These are phyloP conservation scores for Anthoceros angustus DNA, from an alignment of 225 moss, liverwort and hornwort species.

Conservation along the genomic window DNA sequence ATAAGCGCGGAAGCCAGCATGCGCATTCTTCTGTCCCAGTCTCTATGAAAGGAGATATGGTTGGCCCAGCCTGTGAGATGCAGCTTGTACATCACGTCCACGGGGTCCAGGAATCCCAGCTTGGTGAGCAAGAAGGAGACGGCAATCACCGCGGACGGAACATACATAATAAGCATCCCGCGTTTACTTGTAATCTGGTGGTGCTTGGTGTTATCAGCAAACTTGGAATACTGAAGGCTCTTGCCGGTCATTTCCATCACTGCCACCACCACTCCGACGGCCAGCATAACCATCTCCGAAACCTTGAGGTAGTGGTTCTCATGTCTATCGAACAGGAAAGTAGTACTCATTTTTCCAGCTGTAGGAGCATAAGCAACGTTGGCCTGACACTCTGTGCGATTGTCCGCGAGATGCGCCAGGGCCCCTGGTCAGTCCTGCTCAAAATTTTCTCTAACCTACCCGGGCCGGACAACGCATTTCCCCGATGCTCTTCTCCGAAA, in stretches of 20 bases:
- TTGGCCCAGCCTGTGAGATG: constrained; percentile 9
- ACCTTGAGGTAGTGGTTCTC: constrained; percentile 1
- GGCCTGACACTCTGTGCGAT: too few species aligned
- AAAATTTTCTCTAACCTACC: too few species aligned
- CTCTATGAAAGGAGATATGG: constrained; percentile 8
- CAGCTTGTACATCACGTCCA: constrained; percentile 2
- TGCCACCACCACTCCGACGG: neutral
- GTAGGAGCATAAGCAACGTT: too few species aligned
- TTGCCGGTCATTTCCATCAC: constrained; percentile 10
- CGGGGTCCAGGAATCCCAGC: constrained; percentile 10
- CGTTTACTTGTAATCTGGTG: constrained; percentile 12
- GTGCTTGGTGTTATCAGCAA: constrained; percentile 14
- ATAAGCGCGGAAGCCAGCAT: constrained; percentile 18
- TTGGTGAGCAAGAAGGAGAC: constrained; percentile 10
- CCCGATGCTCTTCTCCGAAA: too few species aligned
- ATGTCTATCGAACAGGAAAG: neutral
- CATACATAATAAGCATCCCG: constrained; percentile 20
- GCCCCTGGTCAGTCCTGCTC: too few species aligned
- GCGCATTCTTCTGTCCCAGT: constrained; percentile 17
- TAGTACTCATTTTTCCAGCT: neutral
- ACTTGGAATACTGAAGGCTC: constrained; percentile 30
- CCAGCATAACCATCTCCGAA: neutral
- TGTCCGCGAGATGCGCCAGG: too few species aligned
- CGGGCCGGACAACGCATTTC: too few species aligned
- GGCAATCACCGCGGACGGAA: constrained; percentile 6